phyloP scores from a whole-genome alignment of 371 early-diverging fungal genomes.

The Syncephalastrum sp. region DNA sequence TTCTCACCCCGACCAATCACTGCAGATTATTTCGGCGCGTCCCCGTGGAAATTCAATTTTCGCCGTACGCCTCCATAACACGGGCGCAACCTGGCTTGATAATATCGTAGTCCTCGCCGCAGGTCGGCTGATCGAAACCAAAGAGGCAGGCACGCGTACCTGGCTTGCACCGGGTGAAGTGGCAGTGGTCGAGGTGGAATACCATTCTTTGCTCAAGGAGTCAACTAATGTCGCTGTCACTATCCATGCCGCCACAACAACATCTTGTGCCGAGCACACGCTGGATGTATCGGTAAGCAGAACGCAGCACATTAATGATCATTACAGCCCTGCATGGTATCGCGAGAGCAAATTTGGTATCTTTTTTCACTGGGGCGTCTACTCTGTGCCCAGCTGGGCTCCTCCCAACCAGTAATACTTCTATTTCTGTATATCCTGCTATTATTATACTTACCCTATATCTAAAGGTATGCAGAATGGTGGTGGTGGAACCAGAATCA shows the following conservation, averaged over 20 bases:
- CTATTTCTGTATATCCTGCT: too few relatives aligned
- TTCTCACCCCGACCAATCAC: not conserved
- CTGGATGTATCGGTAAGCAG: not conserved
- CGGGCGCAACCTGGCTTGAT: not conserved
- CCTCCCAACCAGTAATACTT: slow-evolving; percentile 14
- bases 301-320: slow-evolving; percentile 14
- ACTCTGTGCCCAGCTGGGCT: slow-evolving; percentile 37
- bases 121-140: not conserved
- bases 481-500: slow-evolving; percentile 37
- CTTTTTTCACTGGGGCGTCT: slow-evolving; percentile 39
- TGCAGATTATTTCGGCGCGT: not conserved
- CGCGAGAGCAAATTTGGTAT: slow-evolving; percentile 38
- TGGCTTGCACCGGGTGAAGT: slow-evolving; percentile 4
- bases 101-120: not conserved
- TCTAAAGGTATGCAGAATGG: slow-evolving; percentile 29
- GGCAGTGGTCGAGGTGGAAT: not conserved
- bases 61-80: not conserved
- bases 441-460: too few relatives aligned
- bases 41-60: slow-evolving; percentile 1
- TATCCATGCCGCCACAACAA: not conserved
- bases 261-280: not conserved
- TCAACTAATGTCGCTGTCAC: not conserved
- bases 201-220: not conserved
- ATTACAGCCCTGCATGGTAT: slow-evolving; percentile 32
- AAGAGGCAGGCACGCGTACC: not conserved